Evolutionary conservation across 805 yeast genomes (phyloP), one percentile per base, ranked within the genome.

Genomic region (Sugiyamaella marilandica): DNA sequence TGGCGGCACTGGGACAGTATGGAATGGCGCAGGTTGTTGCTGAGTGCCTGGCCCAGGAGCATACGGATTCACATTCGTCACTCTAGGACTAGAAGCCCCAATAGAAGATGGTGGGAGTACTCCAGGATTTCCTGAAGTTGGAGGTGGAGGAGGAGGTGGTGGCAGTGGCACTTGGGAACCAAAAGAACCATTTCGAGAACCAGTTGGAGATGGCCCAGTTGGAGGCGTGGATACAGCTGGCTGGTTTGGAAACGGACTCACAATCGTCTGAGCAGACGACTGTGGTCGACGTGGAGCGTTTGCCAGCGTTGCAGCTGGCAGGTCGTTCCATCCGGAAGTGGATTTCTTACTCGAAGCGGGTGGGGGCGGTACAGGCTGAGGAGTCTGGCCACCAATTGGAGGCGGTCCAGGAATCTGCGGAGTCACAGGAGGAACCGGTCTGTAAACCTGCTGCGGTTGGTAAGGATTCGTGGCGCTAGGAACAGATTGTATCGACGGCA

Each of bases 171-270:
- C 21, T 13, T 31, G 47, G 14, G 24, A 11, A 10, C 32, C 18
- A 45, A 44, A 37, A 14, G 53, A 50, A 18, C 51, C 47, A 16
- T 26, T 14, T 33, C 64, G 55, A 29, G 58, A 45, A 9, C 43
- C 43, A 31, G 55, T 45, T 1, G 55, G 59, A 9, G 65, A 54
- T 53, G 70, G 67, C 14, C 32, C 45, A 53, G 68, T 67, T 55
- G 70, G 69, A 34, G 77, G 73, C 45, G 63, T 52, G 16, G 65
- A 51, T 7, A 67, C 55, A 10, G 63, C 59, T 29, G 62, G 53
- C 47, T 55, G 55, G 44, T 53, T 50, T 8, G 59, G 59, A 51
- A 57, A 57, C 9, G 65, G 61, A 14, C 55, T 45, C 11, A 55
- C 51, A 41, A 59, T 49, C 10, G 60, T 45, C 37, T 62, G 55